A percentile compares a stretch with the other conserved stretches of the same genome.
phyloP scores from a whole-genome alignment of 257 asterid species.

The Ajuga chamaepitys region DNA sequence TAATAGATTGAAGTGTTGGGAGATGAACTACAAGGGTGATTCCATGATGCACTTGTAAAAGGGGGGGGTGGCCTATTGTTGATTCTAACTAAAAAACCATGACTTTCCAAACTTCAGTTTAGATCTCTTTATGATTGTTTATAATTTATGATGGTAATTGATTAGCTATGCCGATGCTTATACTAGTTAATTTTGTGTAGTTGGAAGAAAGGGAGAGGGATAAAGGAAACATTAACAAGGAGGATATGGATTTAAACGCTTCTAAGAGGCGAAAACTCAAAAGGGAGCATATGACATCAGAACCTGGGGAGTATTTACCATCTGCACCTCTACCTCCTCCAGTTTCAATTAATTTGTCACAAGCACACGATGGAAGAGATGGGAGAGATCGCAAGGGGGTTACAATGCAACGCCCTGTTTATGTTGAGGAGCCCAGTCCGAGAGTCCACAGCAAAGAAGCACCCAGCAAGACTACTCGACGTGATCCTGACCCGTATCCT shows the following conservation, averaged over 20 bases:
- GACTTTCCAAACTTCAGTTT: neutral
- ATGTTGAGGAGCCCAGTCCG: conserved; percentile 71
- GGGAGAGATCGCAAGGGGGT: conserved; percentile 78
- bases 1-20: neutral
- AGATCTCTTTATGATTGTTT: neutral
- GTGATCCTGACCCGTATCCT: conserved; percentile 93
- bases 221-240: conserved; percentile 51
- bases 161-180: neutral
- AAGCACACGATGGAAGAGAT: conserved; percentile 72
- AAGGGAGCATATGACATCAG: conserved; percentile 73
- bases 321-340: conserved; percentile 50
- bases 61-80: no score
- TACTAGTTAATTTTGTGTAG: conserved; percentile 17
- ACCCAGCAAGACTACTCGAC: conserved; percentile 61
- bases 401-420: conserved; percentile 56
- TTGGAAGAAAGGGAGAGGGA: conserved; percentile 89
- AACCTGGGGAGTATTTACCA: conserved; percentile 92
- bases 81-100: neutral
- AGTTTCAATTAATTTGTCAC: conserved; percentile 45
- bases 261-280: conserved; percentile 90
- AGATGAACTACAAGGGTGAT: neutral
- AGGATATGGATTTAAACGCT: conserved; percentile 69
- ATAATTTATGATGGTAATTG: neutral
- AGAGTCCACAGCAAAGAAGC: conserved; percentile 81
- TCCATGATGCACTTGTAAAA: no score